phyloP scores from a whole-genome alignment of 495 filamentous ascomycete genomes.

The Parmelia sp. region DNA sequence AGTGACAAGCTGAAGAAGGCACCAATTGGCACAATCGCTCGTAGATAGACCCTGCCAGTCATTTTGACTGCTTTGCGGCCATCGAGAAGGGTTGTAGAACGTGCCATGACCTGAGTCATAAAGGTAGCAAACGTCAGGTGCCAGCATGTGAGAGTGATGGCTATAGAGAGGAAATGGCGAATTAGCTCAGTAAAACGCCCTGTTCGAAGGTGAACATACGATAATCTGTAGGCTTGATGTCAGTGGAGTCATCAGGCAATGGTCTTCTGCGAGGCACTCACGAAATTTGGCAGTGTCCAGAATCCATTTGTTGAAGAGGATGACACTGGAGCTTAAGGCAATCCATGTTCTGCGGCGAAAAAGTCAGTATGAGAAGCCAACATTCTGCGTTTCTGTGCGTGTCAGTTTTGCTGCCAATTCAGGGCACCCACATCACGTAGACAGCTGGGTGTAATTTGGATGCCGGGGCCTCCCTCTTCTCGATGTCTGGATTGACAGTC shows the following conservation, averaged over 20 bases:
- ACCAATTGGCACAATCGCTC: constrained; percentile 69
- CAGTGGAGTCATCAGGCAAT: constrained; percentile 6
- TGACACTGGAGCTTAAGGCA: constrained; percentile 80
- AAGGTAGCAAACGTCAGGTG: constrained; percentile 67
- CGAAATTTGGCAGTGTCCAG: constrained; percentile 75
- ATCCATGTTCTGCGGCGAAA: constrained; percentile 71
- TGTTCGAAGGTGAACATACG: constrained; percentile 19
- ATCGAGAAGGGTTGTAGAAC: constrained; percentile 61
- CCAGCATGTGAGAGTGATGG: constrained; percentile 68
- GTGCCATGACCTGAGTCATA: constrained; percentile 65
- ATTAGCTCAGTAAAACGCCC: not conserved
- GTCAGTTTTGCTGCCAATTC: not conserved
- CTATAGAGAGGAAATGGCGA: constrained; percentile 26
- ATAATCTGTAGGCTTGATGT: constrained; percentile 21
- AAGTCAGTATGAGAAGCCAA: constrained; percentile 25
- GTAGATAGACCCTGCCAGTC: constrained; percentile 60
- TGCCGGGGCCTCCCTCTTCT: constrained; percentile 61
- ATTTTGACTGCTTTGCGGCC: constrained; percentile 62
- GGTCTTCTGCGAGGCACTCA: constrained; percentile 43
- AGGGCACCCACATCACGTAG: constrained; percentile 71
- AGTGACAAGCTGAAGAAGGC: constrained; percentile 64
- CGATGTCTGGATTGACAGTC: constrained; percentile 64
- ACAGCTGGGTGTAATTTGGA: constrained; percentile 70
- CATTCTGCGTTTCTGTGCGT: not conserved
- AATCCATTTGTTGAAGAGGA: constrained; percentile 99